Conservation (phyloP, 257 asterid species). For the Jaltomata sinuosa region DNA sequence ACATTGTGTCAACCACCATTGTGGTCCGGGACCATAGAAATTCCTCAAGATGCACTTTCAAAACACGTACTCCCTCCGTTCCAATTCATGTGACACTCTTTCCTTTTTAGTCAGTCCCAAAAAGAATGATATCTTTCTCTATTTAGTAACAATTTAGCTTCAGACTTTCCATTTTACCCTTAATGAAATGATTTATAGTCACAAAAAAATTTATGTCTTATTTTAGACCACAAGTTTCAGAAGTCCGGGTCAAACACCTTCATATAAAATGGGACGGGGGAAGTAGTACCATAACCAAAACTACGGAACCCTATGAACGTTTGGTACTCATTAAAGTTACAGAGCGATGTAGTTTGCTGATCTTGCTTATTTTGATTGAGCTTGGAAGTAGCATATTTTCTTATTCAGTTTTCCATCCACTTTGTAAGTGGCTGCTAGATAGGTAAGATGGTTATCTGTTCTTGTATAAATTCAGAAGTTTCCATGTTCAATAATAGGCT, state of each 20-base stretch:
- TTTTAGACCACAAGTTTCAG: neutral
- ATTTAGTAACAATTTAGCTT: neutral
- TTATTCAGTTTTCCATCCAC: too few species aligned
- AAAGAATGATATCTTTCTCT: neutral
- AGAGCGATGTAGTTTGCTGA: neutral
- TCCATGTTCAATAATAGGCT: too few species aligned
- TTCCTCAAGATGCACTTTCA: neutral
- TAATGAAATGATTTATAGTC: too few species aligned
- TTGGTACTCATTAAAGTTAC: neutral
- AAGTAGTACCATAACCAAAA: neutral
- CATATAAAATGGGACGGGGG: neutral
- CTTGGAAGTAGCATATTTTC: too few species aligned
- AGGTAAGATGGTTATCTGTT: neutral
- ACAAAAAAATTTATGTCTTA: neutral
- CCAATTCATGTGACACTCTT: neutral
- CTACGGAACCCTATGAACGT: neutral
- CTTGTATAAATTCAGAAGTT: neutral
- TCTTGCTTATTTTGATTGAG: too few species aligned
- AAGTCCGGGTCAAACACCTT: rapidly evolving
- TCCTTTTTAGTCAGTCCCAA: neutral
- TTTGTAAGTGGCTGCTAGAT: neutral
- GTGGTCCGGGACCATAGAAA: neutral
- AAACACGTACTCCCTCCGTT: neutral
- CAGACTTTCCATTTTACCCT: too few species aligned
- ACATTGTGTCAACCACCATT: neutral